Evolutionary conservation across 148 eudicot species (phyloP), one percentile per base, ranked within the genome.

Genomic region (Amaranthus palmeri): DNA sequence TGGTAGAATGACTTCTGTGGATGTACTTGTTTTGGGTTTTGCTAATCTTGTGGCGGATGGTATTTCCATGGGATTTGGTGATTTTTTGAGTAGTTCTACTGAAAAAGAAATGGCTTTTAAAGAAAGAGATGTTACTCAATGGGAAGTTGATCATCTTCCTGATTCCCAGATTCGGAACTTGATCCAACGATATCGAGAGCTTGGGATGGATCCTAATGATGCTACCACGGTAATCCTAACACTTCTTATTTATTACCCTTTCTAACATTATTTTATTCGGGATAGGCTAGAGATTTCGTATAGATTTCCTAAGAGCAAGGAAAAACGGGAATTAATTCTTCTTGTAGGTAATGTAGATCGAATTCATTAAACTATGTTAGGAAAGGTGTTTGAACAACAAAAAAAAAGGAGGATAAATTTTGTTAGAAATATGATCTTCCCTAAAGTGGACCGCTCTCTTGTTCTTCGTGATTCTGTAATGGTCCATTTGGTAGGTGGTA

Each of bases 31-130:
- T 9, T 54, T 88, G 55, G 93, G 93, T 45, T 72, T 88, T 52
- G 90, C 90, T 0, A 88, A 88, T 65, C 77, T 88, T 5, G 88
- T 88, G 40, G 92, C 92, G 0, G 92, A 88, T 43, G 90, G 90
- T 9, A 88, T 85, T 50, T 88, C 90, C 3, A 88, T 88, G 93
- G 93, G 92, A 67, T 88, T 88, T 51, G 92, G 93, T 2, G 93
- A 88, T 76, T 88, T 72, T 64, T 85, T 88, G 52, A 86, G 90
- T 10, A 88, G 79, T 69, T 78, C 81, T 54, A 86, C 93, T 0
- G 88, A 86, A 79, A 83, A 70, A 54, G 83, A 85, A 17, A 82
- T 85, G 82, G 86, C 82, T 57, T 65, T 13, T 3, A 86, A 72
- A 65, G 93, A 88, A 74, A 85, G 84, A 68, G 77, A 73, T 54